phyloP scores from a whole-genome alignment of 257 asterid species.

The Fraxinus pennsylvanica region DNA sequence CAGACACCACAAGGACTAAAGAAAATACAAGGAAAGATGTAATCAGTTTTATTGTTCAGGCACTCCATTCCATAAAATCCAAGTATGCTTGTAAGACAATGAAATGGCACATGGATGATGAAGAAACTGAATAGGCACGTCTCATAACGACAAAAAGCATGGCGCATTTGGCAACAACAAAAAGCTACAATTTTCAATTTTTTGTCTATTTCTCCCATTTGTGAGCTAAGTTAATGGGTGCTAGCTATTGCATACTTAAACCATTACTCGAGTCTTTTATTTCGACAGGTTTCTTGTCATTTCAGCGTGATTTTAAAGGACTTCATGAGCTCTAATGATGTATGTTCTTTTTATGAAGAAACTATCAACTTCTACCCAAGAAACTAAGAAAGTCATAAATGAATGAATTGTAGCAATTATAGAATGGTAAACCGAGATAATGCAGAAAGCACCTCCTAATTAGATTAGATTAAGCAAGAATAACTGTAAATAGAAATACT shows the following conservation, averaged over 20 bases:
- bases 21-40: background rate
- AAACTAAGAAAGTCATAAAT: background rate
- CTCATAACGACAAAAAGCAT: background rate
- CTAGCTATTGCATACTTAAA: background rate
- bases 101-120: background rate
- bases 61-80: background rate
- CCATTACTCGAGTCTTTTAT: background rate
- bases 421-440: conserved; percentile 17
- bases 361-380: background rate
- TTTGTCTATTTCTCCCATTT: background rate
- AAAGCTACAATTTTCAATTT: background rate
- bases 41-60: background rate
- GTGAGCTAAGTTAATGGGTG: background rate
- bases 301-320: background rate
- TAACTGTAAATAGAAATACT: background rate
- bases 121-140: background rate
- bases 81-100: background rate
- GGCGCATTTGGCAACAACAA: background rate
- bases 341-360: background rate
- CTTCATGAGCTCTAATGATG: background rate
- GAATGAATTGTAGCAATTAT: conserved; percentile 7
- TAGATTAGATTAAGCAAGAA: background rate
- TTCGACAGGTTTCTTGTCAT: background rate
- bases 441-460: conserved; percentile 11
- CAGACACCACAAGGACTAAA: background rate